Evolutionary conservation across 768 basidiomycete genomes (phyloP).

Genomic region (Glaciozyma martinii): DNA sequence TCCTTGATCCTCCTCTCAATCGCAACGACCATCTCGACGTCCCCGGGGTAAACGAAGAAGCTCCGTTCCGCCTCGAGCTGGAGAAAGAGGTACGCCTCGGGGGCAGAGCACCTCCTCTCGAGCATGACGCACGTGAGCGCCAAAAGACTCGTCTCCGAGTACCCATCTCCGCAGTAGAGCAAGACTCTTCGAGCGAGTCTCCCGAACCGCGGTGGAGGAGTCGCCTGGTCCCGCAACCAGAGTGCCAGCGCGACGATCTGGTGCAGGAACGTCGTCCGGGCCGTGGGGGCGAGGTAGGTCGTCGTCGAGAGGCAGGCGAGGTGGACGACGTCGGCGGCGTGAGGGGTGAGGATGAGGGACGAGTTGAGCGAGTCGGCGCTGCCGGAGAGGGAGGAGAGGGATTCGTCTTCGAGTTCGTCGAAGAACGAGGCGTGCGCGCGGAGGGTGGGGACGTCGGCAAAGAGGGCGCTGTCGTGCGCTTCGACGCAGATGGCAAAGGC

Average conservation of each 20-base stretch:
- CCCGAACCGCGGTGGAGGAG: conserved; percentile 13
- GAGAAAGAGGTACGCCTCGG: conserved; percentile 85
- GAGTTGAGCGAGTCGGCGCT: background rate
- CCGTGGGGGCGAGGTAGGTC: background rate
- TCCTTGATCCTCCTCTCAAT: conserved; percentile 29
- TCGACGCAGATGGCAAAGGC: conserved; percentile 83
- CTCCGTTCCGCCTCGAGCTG: conserved; percentile 54
- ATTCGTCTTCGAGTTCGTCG: conserved; percentile 15
- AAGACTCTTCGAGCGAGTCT: conserved; percentile 48
- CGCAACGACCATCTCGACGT: conserved; percentile 50
- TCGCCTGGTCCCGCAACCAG: conserved; percentile 32
- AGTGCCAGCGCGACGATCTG: conserved; percentile 31
- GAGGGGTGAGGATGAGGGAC: background rate
- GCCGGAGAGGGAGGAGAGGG: background rate
- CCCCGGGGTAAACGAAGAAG: conserved; percentile 84
- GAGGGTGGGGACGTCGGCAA: conserved; percentile 3
- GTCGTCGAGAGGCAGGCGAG: background rate
- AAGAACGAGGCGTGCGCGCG: conserved; percentile 6
- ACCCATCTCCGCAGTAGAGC: conserved; percentile 75
- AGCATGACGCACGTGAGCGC: conserved; percentile 81
- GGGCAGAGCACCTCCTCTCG: conserved; percentile 46
- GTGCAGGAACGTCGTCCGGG: conserved; percentile 16
- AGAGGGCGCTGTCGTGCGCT: conserved; percentile 64
- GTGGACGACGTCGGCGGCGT: background rate
- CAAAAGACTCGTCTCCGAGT: conserved; percentile 84